Conservation (phyloP, 805 yeast genomes). For the Ogataea trehalophila region DNA sequence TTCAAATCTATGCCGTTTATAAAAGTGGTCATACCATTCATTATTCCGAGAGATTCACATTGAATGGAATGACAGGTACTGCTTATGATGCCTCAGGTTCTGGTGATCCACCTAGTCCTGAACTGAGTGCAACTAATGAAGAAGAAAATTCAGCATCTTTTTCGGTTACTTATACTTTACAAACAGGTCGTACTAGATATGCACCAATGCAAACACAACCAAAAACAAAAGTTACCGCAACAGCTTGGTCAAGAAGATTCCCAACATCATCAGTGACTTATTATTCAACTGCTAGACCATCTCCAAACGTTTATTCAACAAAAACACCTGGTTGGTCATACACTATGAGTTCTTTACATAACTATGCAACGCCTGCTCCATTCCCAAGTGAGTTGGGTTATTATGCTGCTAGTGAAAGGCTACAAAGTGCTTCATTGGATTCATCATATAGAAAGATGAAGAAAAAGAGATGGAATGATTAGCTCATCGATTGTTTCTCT, state of each 20-base stretch:
- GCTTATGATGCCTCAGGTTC: constrained; percentile 40
- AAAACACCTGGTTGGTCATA: constrained; percentile 84
- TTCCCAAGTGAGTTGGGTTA: constrained; percentile 58
- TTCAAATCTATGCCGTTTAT: constrained; percentile 59
- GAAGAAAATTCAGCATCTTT: constrained; percentile 48
- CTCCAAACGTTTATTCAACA: constrained; percentile 56
- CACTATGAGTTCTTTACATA: constrained; percentile 54
- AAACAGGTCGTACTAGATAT: constrained; percentile 71
- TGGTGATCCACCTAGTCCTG: constrained; percentile 41
- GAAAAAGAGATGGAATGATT: constrained; percentile 32
- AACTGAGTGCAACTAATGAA: constrained; percentile 34
- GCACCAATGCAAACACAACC: constrained; percentile 97
- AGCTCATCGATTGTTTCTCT: neutral
- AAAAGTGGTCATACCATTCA: constrained; percentile 48
- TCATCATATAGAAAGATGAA: constrained; percentile 19
- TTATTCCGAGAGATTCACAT: constrained; percentile 60
- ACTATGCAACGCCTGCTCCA: constrained; percentile 69
- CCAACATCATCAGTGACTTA: constrained; percentile 66
- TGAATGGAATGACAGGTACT: constrained; percentile 72
- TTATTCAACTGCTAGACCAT: constrained; percentile 41
- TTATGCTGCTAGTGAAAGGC: constrained; percentile 58
- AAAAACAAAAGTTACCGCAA: constrained; percentile 58
- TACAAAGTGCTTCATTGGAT: constrained; percentile 32
- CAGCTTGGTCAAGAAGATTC: constrained; percentile 59
- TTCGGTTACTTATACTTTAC: constrained; percentile 65